Conservation (phyloP, 768 basidiomycete genomes). For the Austroboletus eburneus region DNA sequence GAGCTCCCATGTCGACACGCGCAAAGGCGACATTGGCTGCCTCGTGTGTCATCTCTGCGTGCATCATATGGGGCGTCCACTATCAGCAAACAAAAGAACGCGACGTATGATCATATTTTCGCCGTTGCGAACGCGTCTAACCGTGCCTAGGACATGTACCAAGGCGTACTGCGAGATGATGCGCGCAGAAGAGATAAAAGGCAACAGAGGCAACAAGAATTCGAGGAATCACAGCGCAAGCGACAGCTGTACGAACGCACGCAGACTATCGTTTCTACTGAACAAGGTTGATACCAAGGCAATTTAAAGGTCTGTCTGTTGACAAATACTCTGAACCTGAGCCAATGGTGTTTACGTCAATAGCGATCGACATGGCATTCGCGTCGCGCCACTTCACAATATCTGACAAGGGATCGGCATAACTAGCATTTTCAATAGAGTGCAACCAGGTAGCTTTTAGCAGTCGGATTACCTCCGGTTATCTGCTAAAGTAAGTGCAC, state of each 20-base stretch:
- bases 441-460: background rate
- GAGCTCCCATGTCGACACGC: conserved; percentile 55
- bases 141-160: conserved; percentile 72
- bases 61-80: conserved; percentile 89
- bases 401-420: background rate
- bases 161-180: conserved; percentile 87
- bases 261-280: conserved; percentile 30
- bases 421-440: conserved; percentile 5
- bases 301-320: too few species aligned
- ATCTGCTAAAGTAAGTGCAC: conserved; percentile 15
- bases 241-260: conserved; percentile 62
- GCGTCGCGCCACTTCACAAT: too few species aligned
- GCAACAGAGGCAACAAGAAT: conserved; percentile 58
- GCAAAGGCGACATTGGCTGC: conserved; percentile 74
- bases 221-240: conserved; percentile 58
- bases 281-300: conserved; percentile 11
- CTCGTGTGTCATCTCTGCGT: conserved; percentile 56
- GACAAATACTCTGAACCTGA: too few species aligned
- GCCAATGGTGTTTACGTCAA: too few species aligned
- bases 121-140: conserved; percentile 5
- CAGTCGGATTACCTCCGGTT: background rate
- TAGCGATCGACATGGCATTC: too few species aligned
- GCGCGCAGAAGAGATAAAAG: conserved; percentile 72
- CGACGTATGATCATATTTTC: conserved; percentile 44
- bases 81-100: conserved; percentile 80